These are phyloP conservation scores for Vaccinium corymbosum DNA, from an alignment of 148 eudicot genomes.

Conservation along the genomic window DNA sequence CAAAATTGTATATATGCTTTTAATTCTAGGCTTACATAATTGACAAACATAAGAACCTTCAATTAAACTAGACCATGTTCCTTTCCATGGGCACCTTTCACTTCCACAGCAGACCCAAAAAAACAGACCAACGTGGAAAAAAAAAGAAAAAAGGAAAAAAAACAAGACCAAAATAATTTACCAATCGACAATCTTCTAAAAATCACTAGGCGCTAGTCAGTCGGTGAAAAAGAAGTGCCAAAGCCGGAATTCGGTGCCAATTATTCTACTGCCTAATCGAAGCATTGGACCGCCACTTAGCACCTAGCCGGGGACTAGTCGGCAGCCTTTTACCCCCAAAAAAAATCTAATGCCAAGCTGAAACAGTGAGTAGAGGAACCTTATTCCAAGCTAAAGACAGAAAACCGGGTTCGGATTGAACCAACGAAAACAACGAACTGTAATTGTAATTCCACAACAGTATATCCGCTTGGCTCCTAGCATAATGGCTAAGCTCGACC, in stretches of 20 bases:
- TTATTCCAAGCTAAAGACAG: constrained; percentile 81
- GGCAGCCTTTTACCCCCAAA: background rate
- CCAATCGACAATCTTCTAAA: background rate
- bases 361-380: constrained; percentile 68
- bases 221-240: too few relatives aligned
- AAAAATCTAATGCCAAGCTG: constrained; percentile 67
- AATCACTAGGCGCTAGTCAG: too few relatives aligned
- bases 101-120: constrained; percentile 6
- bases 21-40: background rate
- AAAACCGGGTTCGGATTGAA: constrained; percentile 58
- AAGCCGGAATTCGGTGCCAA: too few relatives aligned
- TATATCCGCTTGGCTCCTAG: constrained; percentile 76
- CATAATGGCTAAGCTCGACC: constrained; percentile 68
- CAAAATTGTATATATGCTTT: constrained; percentile 2
- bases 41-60: background rate
- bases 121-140: constrained; percentile 5
- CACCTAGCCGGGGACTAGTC: too few relatives aligned
- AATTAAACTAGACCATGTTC: constrained; percentile 2
- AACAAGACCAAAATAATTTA: background rate
- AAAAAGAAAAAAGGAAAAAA: too few relatives aligned
- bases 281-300: too few relatives aligned
- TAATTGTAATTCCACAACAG: constrained; percentile 75
- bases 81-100: constrained; percentile 9
- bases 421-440: constrained; percentile 48
- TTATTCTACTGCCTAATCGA: too few relatives aligned